A percentile compares a stretch with the other conserved stretches of the same genome.
Conservation (phyloP, 1,139 yeast genomes). For the Insectozyma bohioensis region DNA sequence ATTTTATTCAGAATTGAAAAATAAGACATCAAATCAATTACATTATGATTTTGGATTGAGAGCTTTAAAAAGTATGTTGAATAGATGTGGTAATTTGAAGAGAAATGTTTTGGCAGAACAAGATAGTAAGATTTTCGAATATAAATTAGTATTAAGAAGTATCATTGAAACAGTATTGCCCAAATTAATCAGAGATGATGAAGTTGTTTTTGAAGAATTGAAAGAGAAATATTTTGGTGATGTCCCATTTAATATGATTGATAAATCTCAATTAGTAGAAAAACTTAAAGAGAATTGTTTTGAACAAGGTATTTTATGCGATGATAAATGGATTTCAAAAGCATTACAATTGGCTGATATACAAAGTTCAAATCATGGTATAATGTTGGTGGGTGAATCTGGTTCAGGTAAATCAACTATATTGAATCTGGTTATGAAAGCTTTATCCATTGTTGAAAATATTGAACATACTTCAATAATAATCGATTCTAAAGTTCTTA, state of each 20-base stretch:
- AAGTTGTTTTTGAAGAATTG: constrained; percentile 32
- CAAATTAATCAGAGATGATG: constrained; percentile 57
- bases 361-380: constrained; percentile 70
- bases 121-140: constrained; percentile 27
- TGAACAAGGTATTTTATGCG: constrained; percentile 21
- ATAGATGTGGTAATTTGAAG: constrained; percentile 55
- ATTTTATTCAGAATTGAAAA: constrained; percentile 48
- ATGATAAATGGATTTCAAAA: constrained; percentile 53
- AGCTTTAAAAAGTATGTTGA: constrained; percentile 67
- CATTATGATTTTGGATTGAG: constrained; percentile 94
- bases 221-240: constrained; percentile 24
- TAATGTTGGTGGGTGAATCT: constrained; percentile 76
- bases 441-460: constrained; percentile 37
- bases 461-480: constrained; percentile 41
- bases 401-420: constrained; percentile 73
- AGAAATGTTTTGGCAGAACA: constrained; percentile 17
- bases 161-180: constrained; percentile 64
- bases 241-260: constrained; percentile 17
- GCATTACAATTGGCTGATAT: constrained; percentile 63
- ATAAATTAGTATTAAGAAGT: constrained; percentile 56
- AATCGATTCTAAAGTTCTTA: constrained; percentile 74
- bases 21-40: constrained; percentile 47
- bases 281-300: constrained; percentile 16
- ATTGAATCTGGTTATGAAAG: constrained; percentile 49
- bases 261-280: constrained; percentile 18